Evolutionary conservation across 495 filamentous ascomycete species (phyloP), one percentile per base, ranked within the genome.

Genomic region (Daldinia grandis): DNA sequence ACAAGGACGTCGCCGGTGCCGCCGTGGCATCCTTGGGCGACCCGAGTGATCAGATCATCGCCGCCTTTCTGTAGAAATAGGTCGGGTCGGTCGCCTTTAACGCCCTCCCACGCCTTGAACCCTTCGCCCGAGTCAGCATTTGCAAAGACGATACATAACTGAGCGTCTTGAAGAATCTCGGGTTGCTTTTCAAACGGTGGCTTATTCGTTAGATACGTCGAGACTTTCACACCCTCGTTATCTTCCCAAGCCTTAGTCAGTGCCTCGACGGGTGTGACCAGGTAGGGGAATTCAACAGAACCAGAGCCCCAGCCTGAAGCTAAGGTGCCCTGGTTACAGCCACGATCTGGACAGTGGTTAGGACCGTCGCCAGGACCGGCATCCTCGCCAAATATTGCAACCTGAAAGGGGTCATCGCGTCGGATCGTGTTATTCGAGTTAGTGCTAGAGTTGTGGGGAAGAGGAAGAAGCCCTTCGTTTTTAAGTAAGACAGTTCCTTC

Each of bases 231-330:
- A 1, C 19, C 19, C 8, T 47, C 17, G 42, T 21, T 19, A 1
- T 21, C 42, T 24, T 47, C 9, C 42, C 42, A 47, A 12, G 12
- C 12, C 21, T 24, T 24, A 47, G 85, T 79, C 6, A 97, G 79
- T 12, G 91, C 91, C 28, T 91, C 85, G 35, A 87, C 77, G 0
- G 94, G 94, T 3, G 88, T 83, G 19, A 94, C 79, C 0, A 97
- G 83, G 74, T 95, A 94, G 0, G 94, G 91, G 63, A 94, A 96
- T 49, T 97, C 90, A 27, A 93, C 95, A 2, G 93, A 87, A 4
- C 94, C 95, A 53, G 91, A 94, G 30, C 95, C 95, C 95, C 95
- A 98, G 25, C 95, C 95, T 1, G 88, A 89, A 0, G 85, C 93
- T 19, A 98, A 79, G 1, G 94, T 97, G 8, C 94, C 94, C 65